phyloP scores from a whole-genome alignment of 176 grass and related monocot genomes.

The Leersia perrieri region DNA sequence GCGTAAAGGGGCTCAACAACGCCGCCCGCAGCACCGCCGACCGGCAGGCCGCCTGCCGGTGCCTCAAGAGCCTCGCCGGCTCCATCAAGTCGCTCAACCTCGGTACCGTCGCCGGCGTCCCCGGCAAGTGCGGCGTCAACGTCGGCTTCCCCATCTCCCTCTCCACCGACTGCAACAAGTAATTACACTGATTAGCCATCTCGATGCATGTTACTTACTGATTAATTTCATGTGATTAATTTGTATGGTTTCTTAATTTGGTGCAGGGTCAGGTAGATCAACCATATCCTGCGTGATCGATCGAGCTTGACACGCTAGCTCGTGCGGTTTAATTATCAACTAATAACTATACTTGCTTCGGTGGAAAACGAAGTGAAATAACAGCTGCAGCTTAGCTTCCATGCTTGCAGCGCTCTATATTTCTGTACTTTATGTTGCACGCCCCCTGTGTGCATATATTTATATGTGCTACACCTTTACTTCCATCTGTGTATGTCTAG shows the following conservation, averaged over 20 bases:
- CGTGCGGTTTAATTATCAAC: neutral
- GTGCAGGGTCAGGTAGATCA: neutral
- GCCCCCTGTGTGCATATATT: neutral
- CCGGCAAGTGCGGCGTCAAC: slow-evolving; percentile 45
- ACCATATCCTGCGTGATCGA: neutral
- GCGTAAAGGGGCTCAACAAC: slow-evolving; percentile 31
- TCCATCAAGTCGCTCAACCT: slow-evolving; percentile 22
- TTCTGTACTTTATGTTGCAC: neutral
- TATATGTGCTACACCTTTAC: neutral
- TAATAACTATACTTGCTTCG: no score
- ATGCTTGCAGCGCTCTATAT: neutral
- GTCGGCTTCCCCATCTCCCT: slow-evolving; percentile 43
- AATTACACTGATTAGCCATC: neutral
- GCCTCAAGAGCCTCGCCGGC: slow-evolving; percentile 38
- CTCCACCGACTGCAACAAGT: slow-evolving; percentile 61
- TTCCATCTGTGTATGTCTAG: neutral
- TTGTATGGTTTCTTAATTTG: neutral
- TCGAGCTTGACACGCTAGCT: neutral
- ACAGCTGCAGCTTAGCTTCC: neutral
- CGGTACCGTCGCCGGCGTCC: slow-evolving; percentile 24
- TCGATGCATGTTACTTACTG: neutral
- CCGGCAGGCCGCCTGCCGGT: slow-evolving; percentile 23
- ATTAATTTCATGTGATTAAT: neutral
- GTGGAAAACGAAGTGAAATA: neutral
- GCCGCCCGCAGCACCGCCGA: neutral